A percentile compares a stretch with the other conserved stretches of the same genome.
Evolutionary conservation across 257 asterid genomes (phyloP).

Genomic region (Datura wrightii): DNA sequence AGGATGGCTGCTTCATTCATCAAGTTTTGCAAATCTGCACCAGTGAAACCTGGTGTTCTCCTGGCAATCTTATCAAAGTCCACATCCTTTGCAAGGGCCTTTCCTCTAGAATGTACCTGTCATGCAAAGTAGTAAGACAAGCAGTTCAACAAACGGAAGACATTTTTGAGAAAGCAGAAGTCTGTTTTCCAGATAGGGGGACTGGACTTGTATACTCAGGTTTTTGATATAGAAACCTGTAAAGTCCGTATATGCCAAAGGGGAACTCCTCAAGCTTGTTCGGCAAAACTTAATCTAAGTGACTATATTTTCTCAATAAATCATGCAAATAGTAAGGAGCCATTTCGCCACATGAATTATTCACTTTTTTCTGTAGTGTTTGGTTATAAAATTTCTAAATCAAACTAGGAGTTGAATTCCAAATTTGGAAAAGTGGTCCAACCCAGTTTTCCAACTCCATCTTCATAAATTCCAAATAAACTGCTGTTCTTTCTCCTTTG

Average conservation of each 20-base stretch:
- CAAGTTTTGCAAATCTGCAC: constrained; percentile 97
- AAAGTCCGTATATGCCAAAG: background rate
- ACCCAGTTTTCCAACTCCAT: background rate
- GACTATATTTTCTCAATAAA: background rate
- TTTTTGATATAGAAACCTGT: background rate
- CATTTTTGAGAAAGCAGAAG: background rate
- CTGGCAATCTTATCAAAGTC: constrained; percentile 93
- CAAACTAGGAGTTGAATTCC: background rate
- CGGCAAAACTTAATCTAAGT: background rate
- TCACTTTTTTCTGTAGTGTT: background rate
- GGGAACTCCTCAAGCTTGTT: background rate
- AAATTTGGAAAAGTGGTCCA: background rate
- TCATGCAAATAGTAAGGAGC: background rate
- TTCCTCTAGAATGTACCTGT: constrained; percentile 59
- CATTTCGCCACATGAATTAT: background rate
- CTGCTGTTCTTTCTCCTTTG: background rate
- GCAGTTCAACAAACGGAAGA: background rate
- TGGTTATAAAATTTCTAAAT: background rate
- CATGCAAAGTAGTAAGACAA: background rate
- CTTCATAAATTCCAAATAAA: background rate
- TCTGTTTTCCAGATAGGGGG: background rate
- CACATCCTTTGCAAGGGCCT: constrained; percentile 96
- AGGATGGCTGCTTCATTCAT: constrained; percentile 99
- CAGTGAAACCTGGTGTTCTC: constrained; percentile 98
- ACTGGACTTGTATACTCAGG: background rate